Percentiles rank a stretch among this genome's conserved stretches.
Conservation (phyloP, 106 monocot species). For the Phalaenopsis equestris region DNA sequence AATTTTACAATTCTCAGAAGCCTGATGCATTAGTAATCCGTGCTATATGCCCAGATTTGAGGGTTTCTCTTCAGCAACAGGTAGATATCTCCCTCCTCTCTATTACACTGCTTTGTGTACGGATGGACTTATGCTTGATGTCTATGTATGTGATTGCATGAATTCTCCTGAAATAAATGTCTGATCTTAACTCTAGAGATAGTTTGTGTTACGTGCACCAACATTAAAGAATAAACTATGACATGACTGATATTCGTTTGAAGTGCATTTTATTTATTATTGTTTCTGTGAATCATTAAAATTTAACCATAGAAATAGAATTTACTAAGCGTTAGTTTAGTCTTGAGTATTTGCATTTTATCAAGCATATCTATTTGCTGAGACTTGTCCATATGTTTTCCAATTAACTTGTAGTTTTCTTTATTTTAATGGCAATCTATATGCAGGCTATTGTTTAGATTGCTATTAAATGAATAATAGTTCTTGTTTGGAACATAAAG, state of each 20-base stretch:
- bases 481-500: not conserved
- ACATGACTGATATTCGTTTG: not conserved
- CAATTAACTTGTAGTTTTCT: not conserved
- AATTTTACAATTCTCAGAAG: slow-evolving; percentile 34
- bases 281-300: not conserved
- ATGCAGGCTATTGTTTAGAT: not conserved
- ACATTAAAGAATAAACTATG: not conserved
- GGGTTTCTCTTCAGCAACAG: slow-evolving; percentile 90
- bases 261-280: not conserved
- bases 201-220: not conserved
- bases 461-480: not conserved
- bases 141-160: not conserved
- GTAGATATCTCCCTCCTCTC: slow-evolving; percentile 18
- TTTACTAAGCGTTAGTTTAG: not conserved
- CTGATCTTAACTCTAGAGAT: not conserved
- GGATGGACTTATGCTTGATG: not conserved
- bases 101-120: not conserved
- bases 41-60: slow-evolving; percentile 62
- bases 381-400: not conserved
- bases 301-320: not conserved
- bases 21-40: slow-evolving; percentile 30
- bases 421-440: not conserved
- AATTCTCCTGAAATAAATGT: not conserved
- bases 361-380: not conserved
- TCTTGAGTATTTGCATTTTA: not conserved